A percentile compares a stretch with the other conserved stretches of the same genome.
These are phyloP conservation scores for Malus hybrid DNA, from an alignment of 331 rosid genomes.

Conservation along the genomic window DNA sequence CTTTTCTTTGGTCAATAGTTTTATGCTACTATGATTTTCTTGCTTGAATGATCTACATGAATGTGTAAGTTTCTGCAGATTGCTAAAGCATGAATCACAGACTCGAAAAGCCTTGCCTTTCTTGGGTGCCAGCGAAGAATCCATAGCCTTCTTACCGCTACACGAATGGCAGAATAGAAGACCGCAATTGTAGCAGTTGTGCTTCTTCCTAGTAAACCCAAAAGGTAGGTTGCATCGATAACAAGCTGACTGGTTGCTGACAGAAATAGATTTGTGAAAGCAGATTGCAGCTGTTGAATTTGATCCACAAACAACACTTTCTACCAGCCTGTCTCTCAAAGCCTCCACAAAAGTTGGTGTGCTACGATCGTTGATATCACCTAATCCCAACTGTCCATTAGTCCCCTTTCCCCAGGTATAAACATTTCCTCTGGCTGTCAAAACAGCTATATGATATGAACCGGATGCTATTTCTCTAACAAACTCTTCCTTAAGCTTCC, in stretches of 20 bases:
- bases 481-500: slow-evolving; percentile 70
- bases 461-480: slow-evolving; percentile 62
- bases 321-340: slow-evolving; percentile 53
- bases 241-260: slow-evolving; percentile 60
- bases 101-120: slow-evolving; percentile 67
- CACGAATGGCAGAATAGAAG: slow-evolving; percentile 64
- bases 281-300: slow-evolving; percentile 74
- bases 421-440: slow-evolving; percentile 58
- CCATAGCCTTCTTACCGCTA: slow-evolving; percentile 44
- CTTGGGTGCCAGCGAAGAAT: slow-evolving; percentile 72
- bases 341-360: slow-evolving; percentile 62
- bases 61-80: slow-evolving; percentile 27
- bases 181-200: slow-evolving; percentile 80
- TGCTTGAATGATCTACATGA: slow-evolving; percentile 20
- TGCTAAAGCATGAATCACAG: slow-evolving; percentile 64
- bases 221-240: slow-evolving; percentile 68
- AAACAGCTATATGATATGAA: slow-evolving; percentile 59
- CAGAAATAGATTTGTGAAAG: slow-evolving; percentile 64
- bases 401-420: slow-evolving; percentile 79
- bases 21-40: slow-evolving; percentile 18
- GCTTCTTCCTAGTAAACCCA: slow-evolving; percentile 77
- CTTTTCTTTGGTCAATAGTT: slow-evolving; percentile 22
- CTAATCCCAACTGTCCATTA: slow-evolving; percentile 73
- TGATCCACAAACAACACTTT: slow-evolving; percentile 63
- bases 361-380: slow-evolving; percentile 54